Evolutionary conservation across 2,329 filamentous ascomycete species (phyloP).

Genomic region (Neofusicoccum ribis): DNA sequence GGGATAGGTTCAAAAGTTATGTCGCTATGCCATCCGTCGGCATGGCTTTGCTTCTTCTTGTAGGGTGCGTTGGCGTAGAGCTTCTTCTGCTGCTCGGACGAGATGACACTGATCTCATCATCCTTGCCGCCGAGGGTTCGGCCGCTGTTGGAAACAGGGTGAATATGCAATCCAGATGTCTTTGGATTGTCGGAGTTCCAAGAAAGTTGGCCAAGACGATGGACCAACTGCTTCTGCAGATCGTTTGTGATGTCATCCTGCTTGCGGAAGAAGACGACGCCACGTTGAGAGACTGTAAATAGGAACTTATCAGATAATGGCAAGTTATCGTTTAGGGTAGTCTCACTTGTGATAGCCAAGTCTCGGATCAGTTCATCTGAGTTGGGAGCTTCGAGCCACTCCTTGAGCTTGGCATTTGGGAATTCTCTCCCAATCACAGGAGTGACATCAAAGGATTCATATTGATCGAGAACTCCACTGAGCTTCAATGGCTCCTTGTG

Average conservation of each 20-base stretch:
- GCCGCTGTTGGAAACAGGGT: conserved; percentile 54
- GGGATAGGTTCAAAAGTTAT: conserved; percentile 44
- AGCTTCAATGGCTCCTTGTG: conserved; percentile 46
- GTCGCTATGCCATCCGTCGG: conserved; percentile 56
- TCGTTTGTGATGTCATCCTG: conserved; percentile 52
- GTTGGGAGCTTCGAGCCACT: conserved; percentile 64
- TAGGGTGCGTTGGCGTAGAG: conserved; percentile 38
- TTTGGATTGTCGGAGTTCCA: conserved; percentile 52
- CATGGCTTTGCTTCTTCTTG: conserved; percentile 52
- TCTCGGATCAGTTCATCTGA: conserved; percentile 65
- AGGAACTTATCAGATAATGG: background rate
- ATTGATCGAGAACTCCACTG: conserved; percentile 53
- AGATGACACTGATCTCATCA: conserved; percentile 41
- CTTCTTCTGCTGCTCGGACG: conserved; percentile 48
- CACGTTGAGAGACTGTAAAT: conserved; percentile 50
- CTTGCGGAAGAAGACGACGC: conserved; percentile 56
- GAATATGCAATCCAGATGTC: conserved; percentile 60
- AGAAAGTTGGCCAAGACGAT: conserved; percentile 56
- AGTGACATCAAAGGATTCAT: conserved; percentile 60
- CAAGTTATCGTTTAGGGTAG: conserved; percentile 15
- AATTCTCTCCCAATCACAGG: conserved; percentile 65
- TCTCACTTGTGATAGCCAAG: conserved; percentile 50
- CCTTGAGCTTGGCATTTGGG: conserved; percentile 56
- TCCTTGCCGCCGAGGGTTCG: conserved; percentile 38
- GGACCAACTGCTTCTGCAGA: conserved; percentile 54